Evolutionary conservation across 805 yeast species (phyloP).

Genomic region (Zygoascus ofunaensis): DNA sequence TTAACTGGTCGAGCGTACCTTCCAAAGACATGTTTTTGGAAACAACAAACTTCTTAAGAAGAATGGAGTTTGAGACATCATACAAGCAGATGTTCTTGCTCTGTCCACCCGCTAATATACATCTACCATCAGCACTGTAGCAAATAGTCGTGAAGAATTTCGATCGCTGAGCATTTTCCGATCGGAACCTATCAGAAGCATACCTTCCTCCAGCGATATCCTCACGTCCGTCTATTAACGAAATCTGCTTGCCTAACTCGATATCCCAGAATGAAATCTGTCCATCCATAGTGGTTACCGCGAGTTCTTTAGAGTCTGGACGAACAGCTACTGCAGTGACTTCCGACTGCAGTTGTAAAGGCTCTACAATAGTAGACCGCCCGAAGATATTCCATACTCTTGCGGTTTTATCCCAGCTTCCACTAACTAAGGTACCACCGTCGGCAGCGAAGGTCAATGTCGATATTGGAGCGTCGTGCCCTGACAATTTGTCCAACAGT

Average conservation of each 20-base stretch:
- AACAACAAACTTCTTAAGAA: conserved; percentile 71
- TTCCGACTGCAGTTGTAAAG: conserved; percentile 76
- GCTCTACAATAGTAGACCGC: conserved; percentile 75
- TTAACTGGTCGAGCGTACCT: conserved; percentile 73
- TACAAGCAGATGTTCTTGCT: conserved; percentile 85
- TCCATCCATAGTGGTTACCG: conserved; percentile 84
- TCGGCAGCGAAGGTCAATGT: conserved; percentile 74
- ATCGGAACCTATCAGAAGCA: conserved; percentile 68
- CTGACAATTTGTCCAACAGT: conserved; percentile 74
- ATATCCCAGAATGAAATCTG: conserved; percentile 77
- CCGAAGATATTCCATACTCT: conserved; percentile 90
- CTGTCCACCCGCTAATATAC: conserved; percentile 87
- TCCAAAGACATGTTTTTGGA: conserved; percentile 85
- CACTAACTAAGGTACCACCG: conserved; percentile 66
- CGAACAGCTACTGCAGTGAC: conserved; percentile 74
- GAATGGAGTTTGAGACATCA: conserved; percentile 80
- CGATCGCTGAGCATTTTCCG: conserved; percentile 74
- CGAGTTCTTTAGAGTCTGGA: conserved; percentile 88
- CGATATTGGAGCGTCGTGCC: conserved; percentile 94
- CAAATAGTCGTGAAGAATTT: conserved; percentile 72
- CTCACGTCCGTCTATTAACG: conserved; percentile 73
- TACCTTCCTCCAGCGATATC: conserved; percentile 86
- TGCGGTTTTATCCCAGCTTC: conserved; percentile 94
- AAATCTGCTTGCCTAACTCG: conserved; percentile 69
- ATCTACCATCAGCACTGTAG: conserved; percentile 83